Evolutionary conservation across 1,139 yeast genomes (phyloP), one percentile per base, ranked within the genome.

Genomic region (Pichia sp.): DNA sequence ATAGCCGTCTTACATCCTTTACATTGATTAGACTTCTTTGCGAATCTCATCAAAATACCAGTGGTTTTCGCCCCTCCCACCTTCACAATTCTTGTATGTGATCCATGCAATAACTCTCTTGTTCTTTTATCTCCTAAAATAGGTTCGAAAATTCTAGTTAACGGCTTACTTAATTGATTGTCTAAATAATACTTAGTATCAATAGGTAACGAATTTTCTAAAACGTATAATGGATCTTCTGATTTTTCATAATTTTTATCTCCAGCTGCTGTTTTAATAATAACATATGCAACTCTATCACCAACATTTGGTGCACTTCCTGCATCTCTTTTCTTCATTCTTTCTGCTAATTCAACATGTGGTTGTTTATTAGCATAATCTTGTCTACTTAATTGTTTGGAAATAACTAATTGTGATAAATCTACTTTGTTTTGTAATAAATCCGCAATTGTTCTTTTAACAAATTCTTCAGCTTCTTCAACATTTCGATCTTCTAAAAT

Each of bases 321-420:
- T 0, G 95, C 91, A 58, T 93, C 98, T 68, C 99, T 82, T 60
- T 88, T 88, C 42, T 80, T 76, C 96, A 93, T 93, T 54, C 97
- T 73, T 56, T 89, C 96, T 0, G 98, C 96, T 39, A 93, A 70
- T 54, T 89, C 96, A 23, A 91, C 95, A 60, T 93, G 99, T 0
- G 98, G 96, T 61, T 93, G 98, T 49, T 91, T 93, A 25, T 91
- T 95, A 3, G 95, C 84, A 60, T 93, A 93, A 54, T 91, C 96
- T 37, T 85, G 82, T 48, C 85, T 74, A 10, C 97, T 83, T 40
- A 91, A 72, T 4, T 95, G 95, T 58, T 93, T 93, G 4, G 97
- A 86, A 49, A 93, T 93, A 43, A 93, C 96, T 54, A 93, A 68
- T 58, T 87, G 95, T 2, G 96, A 88, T 62, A 93, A 72, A 66